These are phyloP conservation scores for Cladobotryum protrusum DNA, from an alignment of 2,329 filamentous ascomycete genomes.

Conservation along the genomic window DNA sequence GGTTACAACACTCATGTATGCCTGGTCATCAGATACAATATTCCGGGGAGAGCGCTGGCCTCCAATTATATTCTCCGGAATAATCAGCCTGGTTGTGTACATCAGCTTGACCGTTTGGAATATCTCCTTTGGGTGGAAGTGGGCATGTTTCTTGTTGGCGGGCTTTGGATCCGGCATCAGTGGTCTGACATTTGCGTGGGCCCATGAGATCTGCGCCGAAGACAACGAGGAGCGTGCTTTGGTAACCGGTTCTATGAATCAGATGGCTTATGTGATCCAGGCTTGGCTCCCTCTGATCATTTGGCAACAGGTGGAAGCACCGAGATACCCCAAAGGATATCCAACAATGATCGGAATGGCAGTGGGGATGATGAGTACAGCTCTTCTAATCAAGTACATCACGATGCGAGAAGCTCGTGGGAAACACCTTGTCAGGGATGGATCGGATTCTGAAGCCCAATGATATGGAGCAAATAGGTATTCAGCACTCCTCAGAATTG, in stretches of 20 bases:
- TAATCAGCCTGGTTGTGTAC: constrained; percentile 35
- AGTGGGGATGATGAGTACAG: constrained; percentile 41
- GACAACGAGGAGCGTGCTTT: constrained; percentile 60
- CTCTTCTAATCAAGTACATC: constrained; percentile 41
- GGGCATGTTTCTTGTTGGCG: constrained; percentile 54
- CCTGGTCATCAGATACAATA: constrained; percentile 58
- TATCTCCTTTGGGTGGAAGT: constrained; percentile 51
- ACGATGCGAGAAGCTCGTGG: constrained; percentile 35
- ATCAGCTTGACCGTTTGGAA: constrained; percentile 37
- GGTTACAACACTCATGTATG: constrained; percentile 55
- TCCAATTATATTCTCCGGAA: constrained; percentile 51
- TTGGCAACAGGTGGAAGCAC: constrained; percentile 59
- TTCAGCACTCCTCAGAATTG: too few species aligned
- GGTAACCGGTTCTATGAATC: constrained; percentile 61
- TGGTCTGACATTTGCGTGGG: constrained; percentile 43
- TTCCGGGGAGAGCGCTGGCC: constrained; percentile 57
- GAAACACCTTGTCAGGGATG: not conserved
- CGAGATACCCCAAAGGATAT: constrained; percentile 55
- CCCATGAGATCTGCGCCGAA: constrained; percentile 43
- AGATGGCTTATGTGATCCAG: constrained; percentile 63
- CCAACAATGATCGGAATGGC: constrained; percentile 48
- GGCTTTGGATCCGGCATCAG: constrained; percentile 45
- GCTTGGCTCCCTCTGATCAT: constrained; percentile 62
- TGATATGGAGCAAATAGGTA: too few species aligned
- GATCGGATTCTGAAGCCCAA: too few species aligned